A percentile compares a stretch with the other conserved stretches of the same genome.
Evolutionary conservation across 371 early-diverging fungal species (phyloP).

Genomic region (Dinochytrium kinnereticum): DNA sequence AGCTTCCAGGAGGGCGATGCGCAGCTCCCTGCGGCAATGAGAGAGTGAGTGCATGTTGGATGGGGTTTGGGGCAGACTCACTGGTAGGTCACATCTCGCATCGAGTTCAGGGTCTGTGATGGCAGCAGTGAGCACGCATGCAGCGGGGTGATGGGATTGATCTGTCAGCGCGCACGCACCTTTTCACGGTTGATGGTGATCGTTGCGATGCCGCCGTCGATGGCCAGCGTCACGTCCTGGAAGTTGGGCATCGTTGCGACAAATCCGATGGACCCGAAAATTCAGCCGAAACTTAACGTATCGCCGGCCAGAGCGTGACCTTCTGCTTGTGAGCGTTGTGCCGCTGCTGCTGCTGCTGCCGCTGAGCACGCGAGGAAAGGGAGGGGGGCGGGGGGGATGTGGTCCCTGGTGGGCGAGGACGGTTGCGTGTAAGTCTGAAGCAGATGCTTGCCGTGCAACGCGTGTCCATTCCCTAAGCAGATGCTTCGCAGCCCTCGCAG

Average conservation of each 20-base stretch:
- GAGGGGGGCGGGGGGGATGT: no score
- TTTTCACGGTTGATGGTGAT: not conserved
- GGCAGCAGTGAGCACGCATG: not conserved
- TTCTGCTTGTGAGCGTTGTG: no score
- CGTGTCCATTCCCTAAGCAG: no score
- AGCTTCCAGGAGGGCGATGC: constrained; percentile 12
- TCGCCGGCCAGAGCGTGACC: no score
- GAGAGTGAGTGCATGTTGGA: not conserved
- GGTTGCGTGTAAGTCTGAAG: no score
- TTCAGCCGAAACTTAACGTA: no score
- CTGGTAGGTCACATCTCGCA: constrained; percentile 4
- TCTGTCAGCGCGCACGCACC: not conserved
- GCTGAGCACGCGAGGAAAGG: no score
- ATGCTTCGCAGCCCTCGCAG: no score
- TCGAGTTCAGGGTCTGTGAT: not conserved
- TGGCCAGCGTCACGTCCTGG: not conserved
- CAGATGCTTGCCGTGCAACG: no score
- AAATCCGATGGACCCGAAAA: no score
- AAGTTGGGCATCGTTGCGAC: not conserved
- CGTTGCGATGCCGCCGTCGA: not conserved
- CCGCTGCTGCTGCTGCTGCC: no score
- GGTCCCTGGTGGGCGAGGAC: no score
- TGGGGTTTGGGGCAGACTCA: not conserved
- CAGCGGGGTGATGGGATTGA: not conserved
- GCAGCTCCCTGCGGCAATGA: not conserved